Conservation (phyloP, 2,329 filamentous ascomycete species). For the Sclerotiophoma versabilis region DNA sequence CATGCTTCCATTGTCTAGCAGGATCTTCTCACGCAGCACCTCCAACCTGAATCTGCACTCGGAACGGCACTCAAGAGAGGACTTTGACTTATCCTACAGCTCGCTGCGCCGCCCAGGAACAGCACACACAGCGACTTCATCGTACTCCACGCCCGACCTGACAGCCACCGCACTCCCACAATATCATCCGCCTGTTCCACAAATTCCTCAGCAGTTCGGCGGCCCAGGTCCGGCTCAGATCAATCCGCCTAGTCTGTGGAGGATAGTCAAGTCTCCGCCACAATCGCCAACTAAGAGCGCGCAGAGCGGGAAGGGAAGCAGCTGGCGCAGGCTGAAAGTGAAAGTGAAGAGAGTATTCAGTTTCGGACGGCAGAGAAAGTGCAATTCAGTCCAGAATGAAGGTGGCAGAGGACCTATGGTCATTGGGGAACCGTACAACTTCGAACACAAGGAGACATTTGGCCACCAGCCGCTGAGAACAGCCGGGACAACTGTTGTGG, state of each 20-base stretch:
- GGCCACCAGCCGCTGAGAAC: neutral
- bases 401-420: neutral
- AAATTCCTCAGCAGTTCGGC: neutral
- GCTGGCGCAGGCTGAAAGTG: neutral
- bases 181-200: neutral
- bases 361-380: neutral
- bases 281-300: neutral
- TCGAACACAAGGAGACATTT: neutral
- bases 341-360: slow-evolving; percentile 9
- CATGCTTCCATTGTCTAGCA: neutral
- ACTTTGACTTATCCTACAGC: neutral
- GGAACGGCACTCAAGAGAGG: neutral
- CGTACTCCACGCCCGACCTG: neutral
- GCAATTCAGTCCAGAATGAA: neutral
- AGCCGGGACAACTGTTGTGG: neutral
- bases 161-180: slow-evolving; percentile 4
- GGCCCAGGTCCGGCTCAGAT: neutral
- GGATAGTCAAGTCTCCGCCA: neutral
- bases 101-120: neutral
- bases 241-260: neutral
- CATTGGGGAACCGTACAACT: neutral
- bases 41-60: slow-evolving; percentile 1
- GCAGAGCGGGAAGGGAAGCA: neutral
- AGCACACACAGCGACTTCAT: neutral
- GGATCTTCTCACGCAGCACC: neutral